Base-by-base conservation (phyloP, 2,329 filamentous ascomycete genomes). In the Talaromyces pinophilus region DNA sequence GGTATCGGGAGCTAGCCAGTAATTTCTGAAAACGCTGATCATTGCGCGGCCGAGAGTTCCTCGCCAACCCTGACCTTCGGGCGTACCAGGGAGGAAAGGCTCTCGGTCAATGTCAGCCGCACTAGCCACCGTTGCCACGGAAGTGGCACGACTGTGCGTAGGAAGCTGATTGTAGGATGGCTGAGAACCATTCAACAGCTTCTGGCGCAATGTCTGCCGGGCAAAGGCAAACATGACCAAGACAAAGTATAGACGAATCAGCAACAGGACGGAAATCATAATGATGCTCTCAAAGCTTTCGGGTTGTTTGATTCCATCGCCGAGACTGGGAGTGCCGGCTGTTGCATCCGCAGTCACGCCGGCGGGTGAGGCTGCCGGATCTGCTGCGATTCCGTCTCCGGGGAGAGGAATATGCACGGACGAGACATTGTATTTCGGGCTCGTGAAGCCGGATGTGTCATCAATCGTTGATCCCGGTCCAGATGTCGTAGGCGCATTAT, bases 221-320 rank as follows among this genome's bases (percentile, higher is more conserved):
- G 93, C 92, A 77, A 91, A 95, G 6, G 92, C 88, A 79, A 96
- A 88, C 76, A 96, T 88, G 63, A 97, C 85, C 44, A 97, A 82
- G 71, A 91, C 87, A 72, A 96, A 93, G 81, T 97, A 97, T 35
- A 93, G 78, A 35, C 93, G 86, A 48, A 96, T 82, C 13, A 90
- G 82, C 80, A 90, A 96, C 69, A 97, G 85, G 1, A 85, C 79
- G 38, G 86, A 85, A 68, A 97, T 91, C 63, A 96, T 84, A 11
- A 89, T 82, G 77, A 97, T 90, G 79, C 91, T 94, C 68, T 92
- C 89, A 72, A 91, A 84, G 75, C 85, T 88, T 73, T 90, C 88
- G 52, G 85, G 85, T 69, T 89, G 85, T 68, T 87, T 82, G n/a
- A 91, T 80, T 72, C 88, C 84, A 79, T 90, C 83, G 81, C 89